Evolutionary conservation across 768 basidiomycete genomes (phyloP).

Genomic region (Mycena maculata): DNA sequence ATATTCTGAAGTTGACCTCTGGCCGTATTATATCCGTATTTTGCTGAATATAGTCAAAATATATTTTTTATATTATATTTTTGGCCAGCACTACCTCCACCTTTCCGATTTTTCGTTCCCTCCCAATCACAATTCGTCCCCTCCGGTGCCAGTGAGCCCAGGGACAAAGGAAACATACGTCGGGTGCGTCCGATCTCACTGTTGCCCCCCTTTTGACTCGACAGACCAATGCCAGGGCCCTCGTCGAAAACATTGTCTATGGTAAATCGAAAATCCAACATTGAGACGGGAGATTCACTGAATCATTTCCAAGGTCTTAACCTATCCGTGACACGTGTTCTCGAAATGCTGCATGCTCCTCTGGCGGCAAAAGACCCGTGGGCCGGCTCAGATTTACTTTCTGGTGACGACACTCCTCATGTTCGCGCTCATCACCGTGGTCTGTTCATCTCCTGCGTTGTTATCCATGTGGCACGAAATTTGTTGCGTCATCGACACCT

Average conservation of each 20-base stretch:
- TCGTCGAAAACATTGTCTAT: conserved; percentile 4
- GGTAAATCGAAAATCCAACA: neutral
- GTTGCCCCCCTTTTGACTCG: neutral
- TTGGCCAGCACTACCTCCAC: too few relatives aligned
- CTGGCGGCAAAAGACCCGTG: neutral
- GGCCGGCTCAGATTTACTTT: neutral
- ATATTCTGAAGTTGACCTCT: too few relatives aligned
- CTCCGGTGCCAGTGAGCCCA: too few relatives aligned
- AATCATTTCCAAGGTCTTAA: neutral
- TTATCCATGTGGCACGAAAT: too few relatives aligned
- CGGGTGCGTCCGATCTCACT: neutral
- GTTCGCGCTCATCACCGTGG: conserved; percentile 8
- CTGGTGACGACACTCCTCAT: neutral
- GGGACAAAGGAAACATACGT: neutral
- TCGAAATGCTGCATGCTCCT: neutral
- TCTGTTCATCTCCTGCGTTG: neutral
- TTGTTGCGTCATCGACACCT: neutral
- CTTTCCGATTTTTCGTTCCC: too few relatives aligned
- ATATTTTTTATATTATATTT: too few relatives aligned
- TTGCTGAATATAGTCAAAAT: too few relatives aligned
- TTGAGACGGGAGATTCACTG: too few relatives aligned
- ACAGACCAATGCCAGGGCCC: neutral
- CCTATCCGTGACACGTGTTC: conserved; percentile 1
- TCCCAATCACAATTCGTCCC: too few relatives aligned
- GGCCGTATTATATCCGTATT: too few relatives aligned